These are phyloP conservation scores for Linaria vulgaris DNA, from an alignment of 257 asterid species.

Conservation along the genomic window DNA sequence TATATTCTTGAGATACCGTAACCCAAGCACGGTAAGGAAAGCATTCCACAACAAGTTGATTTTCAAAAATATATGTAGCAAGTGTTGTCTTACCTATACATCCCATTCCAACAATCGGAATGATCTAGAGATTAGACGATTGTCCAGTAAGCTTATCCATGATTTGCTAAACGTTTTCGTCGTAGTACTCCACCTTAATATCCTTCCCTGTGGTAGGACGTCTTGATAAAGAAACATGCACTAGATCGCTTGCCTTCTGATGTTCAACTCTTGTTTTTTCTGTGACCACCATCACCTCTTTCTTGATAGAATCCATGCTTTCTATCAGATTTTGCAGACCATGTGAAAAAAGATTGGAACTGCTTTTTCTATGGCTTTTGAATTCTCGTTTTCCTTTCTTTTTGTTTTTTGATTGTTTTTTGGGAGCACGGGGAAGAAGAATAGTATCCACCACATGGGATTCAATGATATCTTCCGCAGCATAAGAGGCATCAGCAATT, in stretches of 20 bases:
- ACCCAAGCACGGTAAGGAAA: conserved; percentile 14
- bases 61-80: not conserved
- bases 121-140: not conserved
- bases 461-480: too few relatives aligned
- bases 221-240: not conserved
- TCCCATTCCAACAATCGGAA: conserved; percentile 21
- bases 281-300: not conserved
- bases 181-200: not conserved
- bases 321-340: too few relatives aligned
- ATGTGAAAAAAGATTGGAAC: too few relatives aligned
- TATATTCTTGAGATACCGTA: conserved; percentile 16
- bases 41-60: not conserved
- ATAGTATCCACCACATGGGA: too few relatives aligned
- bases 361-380: too few relatives aligned
- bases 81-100: conserved; percentile 28
- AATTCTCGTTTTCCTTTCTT: too few relatives aligned
- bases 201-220: not conserved
- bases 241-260: not conserved
- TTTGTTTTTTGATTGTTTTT: too few relatives aligned
- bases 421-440: too few relatives aligned
- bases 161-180: not conserved
- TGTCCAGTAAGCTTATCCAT: not conserved
- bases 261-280: not conserved
- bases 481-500: too few relatives aligned
- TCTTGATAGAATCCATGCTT: too few relatives aligned